Evolutionary conservation across 176 grass and related monocot species (phyloP).

Genomic region (Typha latifolia): DNA sequence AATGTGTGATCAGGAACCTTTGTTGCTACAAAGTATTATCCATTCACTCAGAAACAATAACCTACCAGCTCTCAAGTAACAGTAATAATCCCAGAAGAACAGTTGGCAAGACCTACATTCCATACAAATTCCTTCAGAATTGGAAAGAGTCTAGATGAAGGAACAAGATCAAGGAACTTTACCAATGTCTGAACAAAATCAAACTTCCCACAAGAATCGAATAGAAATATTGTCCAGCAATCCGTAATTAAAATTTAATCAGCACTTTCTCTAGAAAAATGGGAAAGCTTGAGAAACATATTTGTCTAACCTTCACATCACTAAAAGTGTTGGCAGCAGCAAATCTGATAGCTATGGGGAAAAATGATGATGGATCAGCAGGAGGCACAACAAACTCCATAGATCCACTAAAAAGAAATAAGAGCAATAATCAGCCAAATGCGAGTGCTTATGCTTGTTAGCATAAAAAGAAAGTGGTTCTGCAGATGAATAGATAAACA

Average conservation of each 20-base stretch:
- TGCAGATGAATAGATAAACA: not conserved
- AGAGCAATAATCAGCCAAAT: not conserved
- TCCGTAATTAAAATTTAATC: no score
- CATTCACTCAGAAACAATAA: no score
- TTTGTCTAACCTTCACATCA: constrained; percentile 48
- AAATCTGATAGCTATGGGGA: constrained; percentile 69
- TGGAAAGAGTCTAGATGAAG: no score
- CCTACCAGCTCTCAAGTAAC: not conserved
- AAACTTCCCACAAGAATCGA: no score
- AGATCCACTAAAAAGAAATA: constrained; percentile 40
- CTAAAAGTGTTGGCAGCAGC: constrained; percentile 66
- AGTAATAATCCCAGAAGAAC: not conserved
- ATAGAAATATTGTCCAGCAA: no score
- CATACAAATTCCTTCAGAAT: no score
- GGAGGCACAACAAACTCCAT: constrained; percentile 79
- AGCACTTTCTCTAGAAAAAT: not conserved
- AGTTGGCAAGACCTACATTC: not conserved
- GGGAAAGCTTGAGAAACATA: not conserved
- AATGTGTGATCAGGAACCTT: no score
- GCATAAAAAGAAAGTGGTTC: constrained; percentile 7
- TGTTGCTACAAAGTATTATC: no score
- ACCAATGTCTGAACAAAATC: no score
- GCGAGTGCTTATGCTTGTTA: not conserved
- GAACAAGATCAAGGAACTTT: no score
- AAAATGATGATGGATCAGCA: constrained; percentile 64